Base-by-base conservation (phyloP, 495 filamentous ascomycete genomes). In the Tetracladium setigerum region DNA sequence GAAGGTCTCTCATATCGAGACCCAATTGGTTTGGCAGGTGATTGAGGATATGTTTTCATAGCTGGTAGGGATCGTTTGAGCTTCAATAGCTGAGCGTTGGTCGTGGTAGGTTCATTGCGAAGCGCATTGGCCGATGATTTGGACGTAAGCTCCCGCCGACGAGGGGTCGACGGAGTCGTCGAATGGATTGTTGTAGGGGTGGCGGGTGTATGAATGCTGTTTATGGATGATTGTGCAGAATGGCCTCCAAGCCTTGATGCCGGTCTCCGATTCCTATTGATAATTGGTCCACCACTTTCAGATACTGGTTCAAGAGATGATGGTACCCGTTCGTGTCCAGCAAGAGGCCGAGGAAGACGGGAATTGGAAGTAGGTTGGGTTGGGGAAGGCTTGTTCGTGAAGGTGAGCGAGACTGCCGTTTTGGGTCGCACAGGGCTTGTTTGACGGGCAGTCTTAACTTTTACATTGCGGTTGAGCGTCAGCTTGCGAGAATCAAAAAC, bases 231-330 rank as follows among this genome's bases (percentile, higher is more conserved):
- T 47, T 87, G 77, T 27, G 79, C 67, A 22, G 78, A 72, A 63
- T 87, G 78, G n/a, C 73, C 51, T 53, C 61, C 77, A 22, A 85
- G 65, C 44, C 81, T 77, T 5, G 83, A 86, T 45, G 78, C 74
- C 27, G 83, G 74, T 50, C 81, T 72, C 27, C 78, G 66, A 32
- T 65, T 58, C 13, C 63, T 55, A 38, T 67, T 67, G 15, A 69
- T 70, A 49, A 84, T 73, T 24, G 85, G 80, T 19, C 81, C 88
- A 46, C 89, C 91, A 46, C 82, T 86, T 65, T 97, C 94, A 33
- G 87, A 95, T 1, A 97, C 89, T 27, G 91, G 90, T 52, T 95
- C 92, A 9, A 98, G 73, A 2, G 80, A 83, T n/a, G 88, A 84
- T 37, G 86, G 80, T 31, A 79, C 74, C 38, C 78, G 68, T 46